Evolutionary conservation across 495 filamentous ascomycete species (phyloP).

Genomic region (Penicillium maclennaniae): DNA sequence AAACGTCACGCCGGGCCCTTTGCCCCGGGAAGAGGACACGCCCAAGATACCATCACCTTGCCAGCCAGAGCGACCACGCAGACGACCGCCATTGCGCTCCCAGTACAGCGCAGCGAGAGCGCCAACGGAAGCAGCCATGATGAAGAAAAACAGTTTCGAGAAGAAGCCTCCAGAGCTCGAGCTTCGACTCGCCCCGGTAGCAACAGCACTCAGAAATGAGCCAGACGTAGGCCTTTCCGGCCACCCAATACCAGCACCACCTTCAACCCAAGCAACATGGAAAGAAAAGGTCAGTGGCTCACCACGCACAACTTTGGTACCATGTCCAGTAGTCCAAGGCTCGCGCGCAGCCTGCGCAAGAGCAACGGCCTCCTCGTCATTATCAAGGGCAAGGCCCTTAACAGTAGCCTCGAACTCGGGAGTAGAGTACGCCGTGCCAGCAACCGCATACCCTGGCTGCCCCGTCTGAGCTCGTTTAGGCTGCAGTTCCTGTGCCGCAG

Average conservation of each 20-base stretch:
- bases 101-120: constrained; percentile 43
- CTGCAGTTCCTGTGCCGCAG: constrained; percentile 22
- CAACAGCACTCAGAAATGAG: constrained; percentile 41
- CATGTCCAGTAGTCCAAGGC: constrained; percentile 45
- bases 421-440: constrained; percentile 80
- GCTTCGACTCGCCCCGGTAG: constrained; percentile 4
- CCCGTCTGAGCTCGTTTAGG: constrained; percentile 23
- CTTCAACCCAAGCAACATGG: constrained; percentile 81
- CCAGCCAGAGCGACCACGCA: constrained; percentile 29
- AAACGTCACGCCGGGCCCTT: constrained; percentile 36
- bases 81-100: constrained; percentile 39
- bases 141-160: constrained; percentile 39
- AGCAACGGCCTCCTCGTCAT: constrained; percentile 31
- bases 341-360: constrained; percentile 38
- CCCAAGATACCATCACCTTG: constrained; percentile 45
- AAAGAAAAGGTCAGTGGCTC: constrained; percentile 79
- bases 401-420: constrained; percentile 56
- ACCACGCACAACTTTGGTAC: constrained; percentile 74
- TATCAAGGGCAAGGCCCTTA: constrained; percentile 31
- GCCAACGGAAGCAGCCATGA: constrained; percentile 43
- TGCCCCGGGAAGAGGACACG: constrained; percentile 24
- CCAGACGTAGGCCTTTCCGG: constrained; percentile 23
- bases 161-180: constrained; percentile 25
- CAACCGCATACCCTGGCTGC: constrained; percentile 66
- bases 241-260: constrained; percentile 50